A percentile compares a stretch with the other conserved stretches of the same genome.
Conservation (phyloP, 163 green algal species). For the Coccomyxa subellipsoidea region DNA sequence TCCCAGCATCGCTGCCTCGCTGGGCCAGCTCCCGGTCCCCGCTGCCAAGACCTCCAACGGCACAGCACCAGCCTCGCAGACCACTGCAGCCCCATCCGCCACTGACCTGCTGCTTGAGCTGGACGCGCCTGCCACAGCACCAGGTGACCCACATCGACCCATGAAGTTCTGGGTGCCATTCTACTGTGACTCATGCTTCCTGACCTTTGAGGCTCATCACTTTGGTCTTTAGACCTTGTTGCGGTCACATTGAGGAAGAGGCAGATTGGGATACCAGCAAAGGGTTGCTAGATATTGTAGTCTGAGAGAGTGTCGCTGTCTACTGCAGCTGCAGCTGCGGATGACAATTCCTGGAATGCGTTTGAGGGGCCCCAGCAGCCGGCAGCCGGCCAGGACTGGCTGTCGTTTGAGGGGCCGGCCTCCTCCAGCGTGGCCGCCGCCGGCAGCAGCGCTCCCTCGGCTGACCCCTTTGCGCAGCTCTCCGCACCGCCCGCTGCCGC, state of each 20-base stretch:
- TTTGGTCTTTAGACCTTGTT: too few species aligned
- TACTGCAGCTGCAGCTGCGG: background rate
- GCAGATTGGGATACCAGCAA: too few species aligned
- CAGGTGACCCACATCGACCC: background rate
- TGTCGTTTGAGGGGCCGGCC: background rate
- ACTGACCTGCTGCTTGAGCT: constrained; percentile 51
- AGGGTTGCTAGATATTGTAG: background rate
- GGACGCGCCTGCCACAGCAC: constrained; percentile 28
- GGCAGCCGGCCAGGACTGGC: background rate
- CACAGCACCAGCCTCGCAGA: background rate
- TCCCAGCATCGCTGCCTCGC: constrained; percentile 68
- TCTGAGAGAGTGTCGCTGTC: background rate
- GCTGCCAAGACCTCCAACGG: background rate
- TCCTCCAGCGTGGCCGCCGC: background rate
- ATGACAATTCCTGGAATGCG: background rate
- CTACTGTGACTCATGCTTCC: too few species aligned
- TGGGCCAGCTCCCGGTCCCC: constrained; percentile 36
- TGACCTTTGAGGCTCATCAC: too few species aligned
- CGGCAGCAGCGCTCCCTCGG: background rate
- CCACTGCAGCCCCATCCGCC: background rate
- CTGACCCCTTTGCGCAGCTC: constrained; percentile 1
- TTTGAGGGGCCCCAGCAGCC: background rate
- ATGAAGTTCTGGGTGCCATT: background rate
- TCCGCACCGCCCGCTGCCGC: constrained; percentile 8
- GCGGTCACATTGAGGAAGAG: too few species aligned